phyloP scores from a whole-genome alignment of 805 yeast species.

The Starmerella stigmatis region DNA sequence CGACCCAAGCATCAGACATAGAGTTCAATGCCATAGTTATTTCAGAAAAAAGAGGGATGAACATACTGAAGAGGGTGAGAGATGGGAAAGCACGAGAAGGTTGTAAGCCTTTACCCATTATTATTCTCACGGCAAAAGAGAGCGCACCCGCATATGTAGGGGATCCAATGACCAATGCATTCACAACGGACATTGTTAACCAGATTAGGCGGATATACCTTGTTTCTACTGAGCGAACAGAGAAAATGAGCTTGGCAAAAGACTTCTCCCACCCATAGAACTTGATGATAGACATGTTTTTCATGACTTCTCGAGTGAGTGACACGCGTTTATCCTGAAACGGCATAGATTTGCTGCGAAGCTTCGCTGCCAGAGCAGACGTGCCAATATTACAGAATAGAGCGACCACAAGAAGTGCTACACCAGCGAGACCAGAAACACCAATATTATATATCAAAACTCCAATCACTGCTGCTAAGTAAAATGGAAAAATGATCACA shows the following conservation, averaged over 20 bases:
- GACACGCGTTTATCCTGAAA: conserved; percentile 68
- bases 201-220: conserved; percentile 28
- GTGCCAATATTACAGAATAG: conserved; percentile 32
- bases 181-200: conserved; percentile 1
- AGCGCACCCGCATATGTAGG: conserved; percentile 13
- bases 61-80: conserved; percentile 6
- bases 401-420: conserved; percentile 37
- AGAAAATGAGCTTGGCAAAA: conserved; percentile 42
- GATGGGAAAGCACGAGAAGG: conserved; percentile 14
- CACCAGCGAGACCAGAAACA: conserved; percentile 58
- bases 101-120: background rate
- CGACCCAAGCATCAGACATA: conserved; percentile 34
- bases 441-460: conserved; percentile 60
- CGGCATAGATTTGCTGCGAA: conserved; percentile 16
- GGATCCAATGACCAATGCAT: background rate
- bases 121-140: conserved; percentile 9
- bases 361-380: background rate
- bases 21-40: conserved; percentile 39
- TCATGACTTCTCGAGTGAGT: conserved; percentile 63
- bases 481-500: conserved; percentile 1
- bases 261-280: conserved; percentile 87
- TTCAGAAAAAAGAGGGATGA: background rate
- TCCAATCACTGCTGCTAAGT: conserved; percentile 40
- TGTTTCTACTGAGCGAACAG: conserved; percentile 9
- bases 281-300: conserved; percentile 68